These are phyloP conservation scores for Heritiera littoralis DNA, from an alignment of 345 rosid genomes.

Conservation along the genomic window DNA sequence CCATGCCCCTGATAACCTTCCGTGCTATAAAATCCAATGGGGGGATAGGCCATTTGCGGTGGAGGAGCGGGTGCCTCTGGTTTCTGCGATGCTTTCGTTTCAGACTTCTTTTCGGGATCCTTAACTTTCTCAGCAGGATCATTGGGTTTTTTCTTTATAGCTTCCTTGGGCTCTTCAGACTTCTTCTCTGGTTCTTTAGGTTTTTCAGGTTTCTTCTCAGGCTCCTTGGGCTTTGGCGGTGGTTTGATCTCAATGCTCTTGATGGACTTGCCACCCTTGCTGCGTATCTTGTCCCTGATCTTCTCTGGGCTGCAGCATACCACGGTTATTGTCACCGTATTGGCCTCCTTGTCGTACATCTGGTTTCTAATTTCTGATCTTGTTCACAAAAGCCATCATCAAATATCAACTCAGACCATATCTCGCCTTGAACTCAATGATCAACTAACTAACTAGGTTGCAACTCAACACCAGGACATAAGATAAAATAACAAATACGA, in stretches of 20 bases:
- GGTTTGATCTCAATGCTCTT: constrained; percentile 54
- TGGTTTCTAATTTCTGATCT: constrained; percentile 64
- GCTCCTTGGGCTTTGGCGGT: constrained; percentile 31
- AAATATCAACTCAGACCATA: constrained; percentile 39
- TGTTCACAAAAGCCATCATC: constrained; percentile 38
- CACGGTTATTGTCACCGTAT: constrained; percentile 64
- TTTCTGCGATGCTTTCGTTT: too few species aligned
- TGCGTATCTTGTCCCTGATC: constrained; percentile 51
- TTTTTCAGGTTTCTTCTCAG: constrained; percentile 30
- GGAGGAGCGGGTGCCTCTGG: neutral
- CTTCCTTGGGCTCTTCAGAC: neutral
- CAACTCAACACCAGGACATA: neutral
- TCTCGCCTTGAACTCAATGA: neutral
- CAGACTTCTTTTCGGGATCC: neutral
- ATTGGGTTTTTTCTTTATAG: neutral
- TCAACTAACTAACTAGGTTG: too few species aligned
- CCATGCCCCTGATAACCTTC: constrained; percentile 1
- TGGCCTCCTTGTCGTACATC: constrained; percentile 58
- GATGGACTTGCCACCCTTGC: constrained; percentile 52
- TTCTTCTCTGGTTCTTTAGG: neutral
- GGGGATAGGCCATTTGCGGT: neutral
- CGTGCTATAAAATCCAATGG: neutral
- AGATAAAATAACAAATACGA: too few species aligned
- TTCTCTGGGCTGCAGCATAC: constrained; percentile 78
- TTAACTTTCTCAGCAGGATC: neutral